Evolutionary conservation across 2,329 filamentous ascomycete species (phyloP), one percentile per base, ranked within the genome.

Genomic region (Orbilia blumenaviensis): DNA sequence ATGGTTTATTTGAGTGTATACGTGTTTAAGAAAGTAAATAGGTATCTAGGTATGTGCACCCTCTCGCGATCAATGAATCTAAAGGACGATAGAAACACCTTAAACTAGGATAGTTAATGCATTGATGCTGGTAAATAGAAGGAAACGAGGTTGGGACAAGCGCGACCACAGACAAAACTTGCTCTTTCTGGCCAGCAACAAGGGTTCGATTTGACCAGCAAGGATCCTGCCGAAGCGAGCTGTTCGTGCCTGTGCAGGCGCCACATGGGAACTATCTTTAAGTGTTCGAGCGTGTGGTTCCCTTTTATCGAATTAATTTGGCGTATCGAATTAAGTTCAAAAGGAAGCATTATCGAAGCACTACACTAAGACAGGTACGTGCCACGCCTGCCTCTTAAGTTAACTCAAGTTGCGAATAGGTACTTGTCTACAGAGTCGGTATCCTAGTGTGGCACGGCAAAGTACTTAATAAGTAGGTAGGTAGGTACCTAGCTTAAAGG

Each of bases 131-230:
- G 6, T 42, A 27, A 32, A 29, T 21, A 48, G 23, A 32, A 27
- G 36, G 58, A 62, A 62, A 48, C 41, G 42, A 52, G 27, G 27
- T 27, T 63, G 41, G 42, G 27, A 44, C 34, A 61, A 44, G 27
- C 56, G 38, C 56, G 54, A 36, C 25, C n/a, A 21, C 18, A n/a
- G 41, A 21, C 41, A 44, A 44, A 44, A 23, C 18, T 23, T 44
- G 32, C 52, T 38, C 14, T 56, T 56, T 56, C 6, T 36, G 52
- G 52, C n/a, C n/a, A 38, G 16, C 7, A 32, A 56, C 52, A n/a
- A 12, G 52, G 52, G 7, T 9, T 18, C 38, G 16, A 14, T 32
- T 54, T 29, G 25, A n/a, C 46, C 23, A 25, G n/a, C 42, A 12
- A 27, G 48, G 48, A 27, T 3, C 32, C 52, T 38, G 32, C 52